A percentile compares a stretch with the other conserved stretches of the same genome.
phyloP scores from a whole-genome alignment of 371 early-diverging fungal genomes.

The Mucor plumbeus region DNA sequence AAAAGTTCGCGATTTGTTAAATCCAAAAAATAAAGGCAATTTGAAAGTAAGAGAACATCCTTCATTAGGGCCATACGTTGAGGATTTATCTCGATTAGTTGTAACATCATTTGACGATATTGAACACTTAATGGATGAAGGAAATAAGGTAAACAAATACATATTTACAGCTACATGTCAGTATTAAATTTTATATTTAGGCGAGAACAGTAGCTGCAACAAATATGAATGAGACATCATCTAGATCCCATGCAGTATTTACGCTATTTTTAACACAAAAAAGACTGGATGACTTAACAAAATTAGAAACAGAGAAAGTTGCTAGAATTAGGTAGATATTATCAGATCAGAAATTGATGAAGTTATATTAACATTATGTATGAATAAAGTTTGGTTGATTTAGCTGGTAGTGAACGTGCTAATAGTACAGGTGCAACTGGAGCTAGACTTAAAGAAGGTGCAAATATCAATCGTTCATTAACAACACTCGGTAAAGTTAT shows the following conservation, averaged over 20 bases:
- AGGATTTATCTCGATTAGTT: conserved; percentile 84
- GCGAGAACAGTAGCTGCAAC: conserved; percentile 93
- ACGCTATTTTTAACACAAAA: conserved; percentile 82
- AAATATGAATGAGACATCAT: conserved; percentile 95
- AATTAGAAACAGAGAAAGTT: conserved; percentile 78
- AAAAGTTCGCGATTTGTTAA: conserved; percentile 89
- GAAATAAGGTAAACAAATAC: conserved; percentile 69
- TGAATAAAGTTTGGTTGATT: conserved; percentile 72
- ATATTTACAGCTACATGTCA: background rate
- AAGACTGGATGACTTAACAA: conserved; percentile 61
- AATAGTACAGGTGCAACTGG: conserved; percentile 96
- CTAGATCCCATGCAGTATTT: conserved; percentile 96
- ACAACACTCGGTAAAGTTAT: conserved; percentile 98
- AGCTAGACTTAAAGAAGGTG: conserved; percentile 97
- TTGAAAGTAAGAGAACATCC: conserved; percentile 91
- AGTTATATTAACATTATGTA: background rate
- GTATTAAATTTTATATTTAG: conserved; percentile 29
- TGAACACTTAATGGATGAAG: conserved; percentile 83
- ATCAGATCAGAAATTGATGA: background rate
- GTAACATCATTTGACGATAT: conserved; percentile 83
- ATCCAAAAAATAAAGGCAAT: conserved; percentile 77
- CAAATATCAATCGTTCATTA: conserved; percentile 96
- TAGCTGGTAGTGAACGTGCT: conserved; percentile 97
- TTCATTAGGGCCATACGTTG: conserved; percentile 89
- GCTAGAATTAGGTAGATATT: conserved; percentile 69